Evolutionary conservation across 805 yeast genomes (phyloP).

Genomic region (Candida verbasci): DNA sequence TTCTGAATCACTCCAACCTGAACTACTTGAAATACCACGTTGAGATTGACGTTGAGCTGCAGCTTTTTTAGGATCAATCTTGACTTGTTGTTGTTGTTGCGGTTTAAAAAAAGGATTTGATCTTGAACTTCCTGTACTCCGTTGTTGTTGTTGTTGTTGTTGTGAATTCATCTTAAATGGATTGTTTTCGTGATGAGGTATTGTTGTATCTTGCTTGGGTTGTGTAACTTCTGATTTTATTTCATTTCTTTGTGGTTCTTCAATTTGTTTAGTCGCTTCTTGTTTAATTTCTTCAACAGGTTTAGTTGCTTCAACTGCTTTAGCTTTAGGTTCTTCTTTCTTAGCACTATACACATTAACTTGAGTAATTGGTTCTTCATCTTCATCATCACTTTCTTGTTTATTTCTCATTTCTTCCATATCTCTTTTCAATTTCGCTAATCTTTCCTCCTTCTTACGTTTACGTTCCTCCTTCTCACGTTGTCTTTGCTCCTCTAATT

Average conservation of each 20-base stretch:
- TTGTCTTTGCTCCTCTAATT: constrained; percentile 37
- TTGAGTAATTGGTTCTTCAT: constrained; percentile 20
- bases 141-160: constrained; percentile 5
- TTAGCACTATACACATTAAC: constrained; percentile 14
- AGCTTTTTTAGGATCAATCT: constrained; percentile 53
- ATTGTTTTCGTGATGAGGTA: constrained; percentile 37
- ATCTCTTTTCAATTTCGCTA: constrained; percentile 55
- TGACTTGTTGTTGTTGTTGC: constrained; percentile 16
- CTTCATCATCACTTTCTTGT: constrained; percentile 22
- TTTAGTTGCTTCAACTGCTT: not conserved
- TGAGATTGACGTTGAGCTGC: constrained; percentile 73
- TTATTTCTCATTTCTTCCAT: constrained; percentile 48
- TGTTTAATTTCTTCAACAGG: constrained; percentile 4
- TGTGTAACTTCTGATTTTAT: constrained; percentile 1
- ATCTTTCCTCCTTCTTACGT: constrained; percentile 54
- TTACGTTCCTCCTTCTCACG: constrained; percentile 44
- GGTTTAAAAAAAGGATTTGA: constrained; percentile 56
- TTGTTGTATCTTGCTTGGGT: too few species aligned
- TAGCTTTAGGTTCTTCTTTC: constrained; percentile 4
- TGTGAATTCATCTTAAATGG: constrained; percentile 38
- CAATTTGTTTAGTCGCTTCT: not conserved
- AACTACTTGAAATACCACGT: constrained; percentile 46
- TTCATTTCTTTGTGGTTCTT: too few species aligned
- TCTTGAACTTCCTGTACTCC: constrained; percentile 20
- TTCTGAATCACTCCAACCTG: constrained; percentile 45